A percentile compares a stretch with the other conserved stretches of the same genome.
Evolutionary conservation across 176 grass and related monocot species (phyloP).

Genomic region (Canna indica): DNA sequence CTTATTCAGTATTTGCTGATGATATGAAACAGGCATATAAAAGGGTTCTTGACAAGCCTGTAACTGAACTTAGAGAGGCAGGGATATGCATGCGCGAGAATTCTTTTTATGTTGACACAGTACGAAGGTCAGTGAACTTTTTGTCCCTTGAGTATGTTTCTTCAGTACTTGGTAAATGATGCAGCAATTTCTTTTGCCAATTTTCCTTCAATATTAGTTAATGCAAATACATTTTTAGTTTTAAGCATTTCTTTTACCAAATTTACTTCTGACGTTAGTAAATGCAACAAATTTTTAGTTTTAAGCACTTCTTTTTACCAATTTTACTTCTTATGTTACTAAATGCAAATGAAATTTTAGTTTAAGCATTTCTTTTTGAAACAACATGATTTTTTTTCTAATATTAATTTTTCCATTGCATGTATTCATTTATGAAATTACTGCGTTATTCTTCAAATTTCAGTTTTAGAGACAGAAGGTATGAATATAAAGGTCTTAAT

Average conservation of each 20-base stretch:
- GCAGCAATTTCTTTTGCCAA: background rate
- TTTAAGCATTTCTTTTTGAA: background rate
- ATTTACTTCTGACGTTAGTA: background rate
- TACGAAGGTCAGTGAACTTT: slow-evolving; percentile 51
- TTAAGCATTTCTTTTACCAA: background rate
- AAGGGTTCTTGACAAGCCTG: slow-evolving; percentile 96
- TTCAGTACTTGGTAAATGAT: slow-evolving; percentile 4
- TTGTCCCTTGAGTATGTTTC: background rate
- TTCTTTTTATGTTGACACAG: slow-evolving; percentile 96
- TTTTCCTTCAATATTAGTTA: background rate
- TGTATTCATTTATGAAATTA: background rate
- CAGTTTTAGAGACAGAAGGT: slow-evolving; percentile 97
- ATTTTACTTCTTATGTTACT: background rate
- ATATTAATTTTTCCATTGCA: background rate
- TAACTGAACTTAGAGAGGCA: slow-evolving; percentile 90
- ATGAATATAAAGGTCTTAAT: slow-evolving; percentile 99
- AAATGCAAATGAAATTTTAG: background rate
- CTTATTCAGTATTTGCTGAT: background rate
- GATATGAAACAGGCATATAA: slow-evolving; percentile 60
- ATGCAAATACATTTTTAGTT: background rate
- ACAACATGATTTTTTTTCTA: background rate
- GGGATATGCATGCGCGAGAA: slow-evolving; percentile 99
- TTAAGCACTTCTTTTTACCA: background rate
- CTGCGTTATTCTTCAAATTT: slow-evolving; percentile 14
- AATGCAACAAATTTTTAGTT: background rate